A percentile compares a stretch with the other conserved stretches of the same genome.
Evolutionary conservation across 306 rosid species (phyloP).

Genomic region (Inga oerstediana): DNA sequence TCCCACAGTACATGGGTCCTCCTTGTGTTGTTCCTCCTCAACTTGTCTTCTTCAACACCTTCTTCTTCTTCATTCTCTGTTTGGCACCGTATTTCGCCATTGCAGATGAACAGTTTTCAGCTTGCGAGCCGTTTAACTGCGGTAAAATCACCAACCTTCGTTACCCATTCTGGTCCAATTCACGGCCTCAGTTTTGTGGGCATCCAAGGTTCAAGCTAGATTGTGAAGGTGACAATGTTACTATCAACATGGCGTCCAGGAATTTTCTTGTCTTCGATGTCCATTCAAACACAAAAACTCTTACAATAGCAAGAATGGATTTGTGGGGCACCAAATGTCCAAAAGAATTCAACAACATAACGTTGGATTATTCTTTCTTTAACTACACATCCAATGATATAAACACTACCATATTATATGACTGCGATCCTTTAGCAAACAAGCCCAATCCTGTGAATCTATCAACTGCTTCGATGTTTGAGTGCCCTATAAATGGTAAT

Average conservation of each 20-base stretch:
- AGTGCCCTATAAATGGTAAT: slow-evolving; percentile 15
- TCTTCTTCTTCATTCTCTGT: background rate
- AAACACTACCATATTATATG: slow-evolving; percentile 36
- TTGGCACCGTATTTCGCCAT: slow-evolving; percentile 16
- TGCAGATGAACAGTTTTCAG: slow-evolving; percentile 21
- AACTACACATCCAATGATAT: slow-evolving; percentile 18
- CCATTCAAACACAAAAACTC: background rate
- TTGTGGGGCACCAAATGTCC: slow-evolving; percentile 35
- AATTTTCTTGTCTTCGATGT: slow-evolving; percentile 34
- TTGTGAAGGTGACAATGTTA: slow-evolving; percentile 32
- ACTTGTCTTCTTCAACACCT: slow-evolving; percentile 2
- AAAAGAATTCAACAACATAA: background rate
- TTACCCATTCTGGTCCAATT: slow-evolving; percentile 50
- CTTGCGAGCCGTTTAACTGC: slow-evolving; percentile 42
- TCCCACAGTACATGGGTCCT: slow-evolving; percentile 8
- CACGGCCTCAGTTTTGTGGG: slow-evolving; percentile 42
- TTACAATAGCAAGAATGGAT: slow-evolving; percentile 45
- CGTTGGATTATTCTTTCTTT: slow-evolving; percentile 33
- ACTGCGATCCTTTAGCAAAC: background rate
- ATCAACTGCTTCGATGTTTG: background rate
- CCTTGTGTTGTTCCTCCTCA: background rate
- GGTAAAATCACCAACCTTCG: slow-evolving; percentile 32
- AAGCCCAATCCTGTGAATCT: background rate
- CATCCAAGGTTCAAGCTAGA: slow-evolving; percentile 39
- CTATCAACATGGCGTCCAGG: slow-evolving; percentile 18